Evolutionary conservation across 805 yeast species (phyloP), one percentile per base, ranked within the genome.

Genomic region (Ogataea degrootiae): DNA sequence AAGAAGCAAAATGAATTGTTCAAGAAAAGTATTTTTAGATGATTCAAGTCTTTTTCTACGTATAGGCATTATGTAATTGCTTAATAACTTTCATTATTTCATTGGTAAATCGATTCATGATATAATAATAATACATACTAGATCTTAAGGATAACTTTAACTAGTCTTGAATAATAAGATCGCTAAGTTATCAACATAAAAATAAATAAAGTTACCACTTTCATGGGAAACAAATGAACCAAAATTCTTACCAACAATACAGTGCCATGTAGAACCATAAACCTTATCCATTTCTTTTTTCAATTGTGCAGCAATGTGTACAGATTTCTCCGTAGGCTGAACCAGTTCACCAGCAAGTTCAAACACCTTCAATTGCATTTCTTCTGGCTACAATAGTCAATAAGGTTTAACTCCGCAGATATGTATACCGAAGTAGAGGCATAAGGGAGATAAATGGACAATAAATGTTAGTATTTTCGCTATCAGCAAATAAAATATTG

Each of bases 141-240:
- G 22, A 29, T 37, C 15, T 5, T 22, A n/a, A 42, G n/a, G 11
- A 50, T 63, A 34, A 7, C 16, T 29, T 57, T 66, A 82, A 35
- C 83, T 79, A 42, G 88, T 84, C 66, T 82, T 85, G 67, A 86
- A 86, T 8, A 83, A 70, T 51, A 86, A 68, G 55, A 83, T 75
- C 4, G 94, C 94, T 45, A 76, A 67, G 38, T 80, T 79, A 34
- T 82, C 91, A 54, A 84, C 72, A 67, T 85, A 86, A 59, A 81
- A 84, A 59, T 87, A 86, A 12, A 81, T 70, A 58, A 87, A 87
- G 57, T 72, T 74, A 1, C 90, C 91, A 54, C 80, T 80, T 64
- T 85, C 71, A 60, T 87, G 94, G 12, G 91, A 83, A 17, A 87
- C 89, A 61, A 82, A 85, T 42, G 85, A 77, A 4, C 94, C 92